Conservation (phyloP, 1,284 basidiomycete genomes). For the Austroboletus rostrupii region DNA sequence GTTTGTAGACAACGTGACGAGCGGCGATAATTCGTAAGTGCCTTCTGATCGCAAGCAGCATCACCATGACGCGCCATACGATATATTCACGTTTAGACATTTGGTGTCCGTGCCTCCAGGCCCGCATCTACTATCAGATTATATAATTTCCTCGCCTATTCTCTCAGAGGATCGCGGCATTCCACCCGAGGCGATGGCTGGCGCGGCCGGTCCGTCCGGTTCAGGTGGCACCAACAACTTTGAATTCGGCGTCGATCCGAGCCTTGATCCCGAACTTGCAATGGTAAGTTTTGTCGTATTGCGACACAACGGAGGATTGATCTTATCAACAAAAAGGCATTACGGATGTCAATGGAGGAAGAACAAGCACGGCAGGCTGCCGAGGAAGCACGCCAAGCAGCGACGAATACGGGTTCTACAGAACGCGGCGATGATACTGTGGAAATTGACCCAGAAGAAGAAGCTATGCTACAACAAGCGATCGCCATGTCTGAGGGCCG, state of each 20-base stretch:
- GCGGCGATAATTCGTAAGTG: conserved; percentile 80
- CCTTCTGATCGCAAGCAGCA: conserved; percentile 2
- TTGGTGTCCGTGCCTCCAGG: conserved; percentile 80
- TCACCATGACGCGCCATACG: background rate
- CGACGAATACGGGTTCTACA: conserved; percentile 27
- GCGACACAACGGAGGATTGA: background rate
- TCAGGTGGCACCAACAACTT: conserved; percentile 56
- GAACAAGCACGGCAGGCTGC: conserved; percentile 88
- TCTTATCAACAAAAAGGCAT: conserved; percentile 53
- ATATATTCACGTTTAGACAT: conserved; percentile 54
- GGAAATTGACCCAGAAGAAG: conserved; percentile 58
- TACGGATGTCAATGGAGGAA: conserved; percentile 97
- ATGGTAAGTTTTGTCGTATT: conserved; percentile 58
- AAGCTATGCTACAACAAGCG: conserved; percentile 61
- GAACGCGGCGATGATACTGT: conserved; percentile 31
- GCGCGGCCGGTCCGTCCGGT: conserved; percentile 44
- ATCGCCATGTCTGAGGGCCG: conserved; percentile 51
- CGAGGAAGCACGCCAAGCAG: conserved; percentile 35
- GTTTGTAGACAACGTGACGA: conserved; percentile 77
- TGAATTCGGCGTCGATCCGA: conserved; percentile 92
- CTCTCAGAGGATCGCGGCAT: conserved; percentile 78
- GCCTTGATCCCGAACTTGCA: conserved; percentile 92
- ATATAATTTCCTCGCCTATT: conserved; percentile 78
- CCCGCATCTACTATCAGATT: conserved; percentile 78
- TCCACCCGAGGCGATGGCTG: conserved; percentile 57